Conservation (phyloP, 2,329 filamentous ascomycete species). For the Alternaria sp. region DNA sequence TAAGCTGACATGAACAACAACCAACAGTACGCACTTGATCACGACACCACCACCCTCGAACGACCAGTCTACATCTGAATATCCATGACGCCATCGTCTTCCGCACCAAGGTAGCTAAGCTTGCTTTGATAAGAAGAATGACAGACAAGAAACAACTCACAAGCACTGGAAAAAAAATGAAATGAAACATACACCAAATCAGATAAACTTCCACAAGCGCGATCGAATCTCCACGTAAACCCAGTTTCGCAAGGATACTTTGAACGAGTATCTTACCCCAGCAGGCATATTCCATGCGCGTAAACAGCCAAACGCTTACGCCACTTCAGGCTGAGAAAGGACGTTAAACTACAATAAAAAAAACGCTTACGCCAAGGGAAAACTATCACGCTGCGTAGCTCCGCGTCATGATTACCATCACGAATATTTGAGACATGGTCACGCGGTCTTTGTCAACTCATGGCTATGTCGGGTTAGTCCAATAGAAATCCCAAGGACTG, state of each 20-base stretch:
- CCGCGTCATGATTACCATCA: background rate
- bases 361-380: conserved; percentile 4
- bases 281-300: background rate
- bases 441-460: background rate
- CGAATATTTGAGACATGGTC: background rate
- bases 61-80: conserved; percentile 14
- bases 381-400: background rate
- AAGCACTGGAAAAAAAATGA: too few species aligned
- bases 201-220: too few species aligned
- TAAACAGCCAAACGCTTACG: conserved; percentile 1
- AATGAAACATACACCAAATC: too few species aligned
- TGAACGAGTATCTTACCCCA: background rate
- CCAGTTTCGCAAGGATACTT: background rate
- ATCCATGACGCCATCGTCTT: too few species aligned
- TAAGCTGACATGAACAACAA: conserved; percentile 15
- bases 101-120: too few species aligned
- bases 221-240: background rate
- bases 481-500: background rate
- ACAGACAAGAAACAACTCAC: too few species aligned
- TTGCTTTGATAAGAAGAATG: too few species aligned
- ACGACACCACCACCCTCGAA: conserved; percentile 3
- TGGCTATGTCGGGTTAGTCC: background rate
- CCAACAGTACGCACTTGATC: conserved; percentile 19
- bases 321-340: too few species aligned
- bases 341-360: too few species aligned